These are phyloP conservation scores for Chlamydomonas sp. DNA, from an alignment of 139 green algal species.

Conservation along the genomic window DNA sequence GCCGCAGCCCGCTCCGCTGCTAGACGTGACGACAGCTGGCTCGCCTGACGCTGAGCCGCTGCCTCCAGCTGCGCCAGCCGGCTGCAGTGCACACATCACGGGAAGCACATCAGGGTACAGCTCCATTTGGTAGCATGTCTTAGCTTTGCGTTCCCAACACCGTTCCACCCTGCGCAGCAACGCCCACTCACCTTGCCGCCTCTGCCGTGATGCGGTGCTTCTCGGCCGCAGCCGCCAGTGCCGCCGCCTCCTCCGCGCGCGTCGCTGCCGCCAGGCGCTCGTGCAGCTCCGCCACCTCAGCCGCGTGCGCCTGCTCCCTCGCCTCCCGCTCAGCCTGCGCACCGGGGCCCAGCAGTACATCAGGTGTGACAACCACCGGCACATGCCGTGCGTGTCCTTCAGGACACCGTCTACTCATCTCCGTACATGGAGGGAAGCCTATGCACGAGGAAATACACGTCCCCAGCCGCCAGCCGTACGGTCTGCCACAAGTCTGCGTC, in stretches of 20 bases:
- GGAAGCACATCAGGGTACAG: background rate
- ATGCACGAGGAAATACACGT: too few relatives aligned
- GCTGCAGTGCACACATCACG: background rate
- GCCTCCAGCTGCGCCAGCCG: background rate
- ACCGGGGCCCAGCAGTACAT: too few relatives aligned
- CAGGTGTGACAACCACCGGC: too few relatives aligned
- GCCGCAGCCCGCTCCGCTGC: slow-evolving; percentile 5
- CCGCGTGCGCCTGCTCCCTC: slow-evolving; percentile 39
- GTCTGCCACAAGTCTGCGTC: background rate
- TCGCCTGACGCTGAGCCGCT: slow-evolving; percentile 9
- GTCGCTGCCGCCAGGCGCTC: background rate
- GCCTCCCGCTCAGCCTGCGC: slow-evolving; percentile 33
- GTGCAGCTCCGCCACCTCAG: slow-evolving; percentile 26
- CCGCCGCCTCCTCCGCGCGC: background rate
- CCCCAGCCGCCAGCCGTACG: too few relatives aligned
- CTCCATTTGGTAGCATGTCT: too few relatives aligned
- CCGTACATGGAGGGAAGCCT: too few relatives aligned
- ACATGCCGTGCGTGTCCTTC: too few relatives aligned
- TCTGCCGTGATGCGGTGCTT: background rate
- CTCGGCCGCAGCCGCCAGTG: background rate
- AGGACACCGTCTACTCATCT: too few relatives aligned
- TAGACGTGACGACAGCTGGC: background rate
- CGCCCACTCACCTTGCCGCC: background rate
- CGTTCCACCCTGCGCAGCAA: too few relatives aligned
- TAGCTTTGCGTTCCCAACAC: too few relatives aligned